Evolutionary conservation across 2,329 filamentous ascomycete genomes (phyloP).

Genomic region (Colletotrichum plurivorum): DNA sequence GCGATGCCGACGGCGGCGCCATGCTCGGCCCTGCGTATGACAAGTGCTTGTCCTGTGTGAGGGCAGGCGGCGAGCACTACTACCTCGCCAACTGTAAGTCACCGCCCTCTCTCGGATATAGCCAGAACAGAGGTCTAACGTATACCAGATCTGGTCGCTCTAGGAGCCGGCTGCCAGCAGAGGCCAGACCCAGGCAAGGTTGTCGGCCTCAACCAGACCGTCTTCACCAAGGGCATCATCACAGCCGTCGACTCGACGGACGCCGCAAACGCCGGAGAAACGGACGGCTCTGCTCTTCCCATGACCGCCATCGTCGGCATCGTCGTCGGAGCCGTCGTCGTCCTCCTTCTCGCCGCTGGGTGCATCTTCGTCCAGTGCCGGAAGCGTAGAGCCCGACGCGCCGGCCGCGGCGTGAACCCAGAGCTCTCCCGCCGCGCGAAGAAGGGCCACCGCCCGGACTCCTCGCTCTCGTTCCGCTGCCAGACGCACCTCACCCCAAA

Average conservation of each 20-base stretch:
- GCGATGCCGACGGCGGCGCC: constrained; percentile 55
- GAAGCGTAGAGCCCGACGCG: constrained; percentile 56
- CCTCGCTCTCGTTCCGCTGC: constrained; percentile 67
- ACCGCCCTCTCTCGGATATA: constrained; percentile 20
- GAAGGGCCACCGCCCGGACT: constrained; percentile 52
- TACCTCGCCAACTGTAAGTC: constrained; percentile 66
- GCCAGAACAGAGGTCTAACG: not conserved
- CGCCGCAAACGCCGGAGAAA: constrained; percentile 27
- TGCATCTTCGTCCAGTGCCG: constrained; percentile 61
- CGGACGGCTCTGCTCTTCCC: constrained; percentile 43
- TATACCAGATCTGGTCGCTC: constrained; percentile 62
- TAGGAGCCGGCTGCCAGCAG: constrained; percentile 66
- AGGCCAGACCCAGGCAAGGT: constrained; percentile 54
- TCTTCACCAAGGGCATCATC: constrained; percentile 56
- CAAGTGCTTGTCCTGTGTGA: constrained; percentile 62
- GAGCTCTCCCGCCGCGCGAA: constrained; percentile 45
- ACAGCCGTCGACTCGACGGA: constrained; percentile 51
- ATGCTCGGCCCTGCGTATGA: constrained; percentile 52
- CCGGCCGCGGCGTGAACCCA: constrained; percentile 38
- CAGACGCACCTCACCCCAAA: constrained; percentile 60
- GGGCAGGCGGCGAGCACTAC: constrained; percentile 55
- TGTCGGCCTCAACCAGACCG: constrained; percentile 59
- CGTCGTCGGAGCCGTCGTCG: constrained; percentile 57
- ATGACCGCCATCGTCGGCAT: constrained; percentile 59
- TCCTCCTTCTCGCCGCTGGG: constrained; percentile 54